These are phyloP conservation scores for Trypanosoma scelopori DNA, from an alignment of 208 protist genomes.

Conservation along the genomic window DNA sequence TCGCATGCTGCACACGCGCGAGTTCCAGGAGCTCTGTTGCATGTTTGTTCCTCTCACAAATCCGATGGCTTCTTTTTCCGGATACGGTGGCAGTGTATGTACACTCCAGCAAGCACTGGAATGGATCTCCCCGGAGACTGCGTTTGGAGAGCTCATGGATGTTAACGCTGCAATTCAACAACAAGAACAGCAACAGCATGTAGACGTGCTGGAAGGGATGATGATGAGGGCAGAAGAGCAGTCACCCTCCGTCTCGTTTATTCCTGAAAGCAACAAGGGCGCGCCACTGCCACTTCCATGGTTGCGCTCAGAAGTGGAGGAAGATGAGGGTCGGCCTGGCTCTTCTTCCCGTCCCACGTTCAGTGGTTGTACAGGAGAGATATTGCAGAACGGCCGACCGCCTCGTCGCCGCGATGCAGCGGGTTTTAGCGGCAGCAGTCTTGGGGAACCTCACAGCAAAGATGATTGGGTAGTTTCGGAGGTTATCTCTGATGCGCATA, in stretches of 20 bases:
- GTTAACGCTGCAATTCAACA: conserved; percentile 47
- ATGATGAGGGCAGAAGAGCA: not conserved
- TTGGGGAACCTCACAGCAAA: not conserved
- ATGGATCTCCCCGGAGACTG: conserved; percentile 59
- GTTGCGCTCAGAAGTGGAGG: not conserved
- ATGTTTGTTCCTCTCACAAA: conserved; percentile 58
- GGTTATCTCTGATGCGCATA: not conserved
- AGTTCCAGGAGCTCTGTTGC: conserved; percentile 77
- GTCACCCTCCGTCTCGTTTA: not conserved
- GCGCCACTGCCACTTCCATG: not conserved
- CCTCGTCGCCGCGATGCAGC: not conserved
- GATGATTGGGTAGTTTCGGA: not conserved
- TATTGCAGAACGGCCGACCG: not conserved
- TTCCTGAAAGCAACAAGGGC: not conserved
- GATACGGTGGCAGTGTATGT: conserved; percentile 34
- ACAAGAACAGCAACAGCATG: conserved; percentile 30
- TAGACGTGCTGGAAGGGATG: not conserved
- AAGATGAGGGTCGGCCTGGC: conserved; percentile 4
- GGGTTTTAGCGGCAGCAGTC: not conserved
- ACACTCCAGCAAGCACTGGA: conserved; percentile 64
- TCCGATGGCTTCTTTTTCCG: conserved; percentile 18
- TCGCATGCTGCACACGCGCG: conserved; percentile 76
- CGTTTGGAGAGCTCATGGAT: conserved; percentile 45
- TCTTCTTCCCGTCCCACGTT: not conserved
- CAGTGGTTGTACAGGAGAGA: not conserved